Evolutionary conservation across 139 green algal genomes (phyloP), one percentile per base, ranked within the genome.

Genomic region (Micromonas commoda): DNA sequence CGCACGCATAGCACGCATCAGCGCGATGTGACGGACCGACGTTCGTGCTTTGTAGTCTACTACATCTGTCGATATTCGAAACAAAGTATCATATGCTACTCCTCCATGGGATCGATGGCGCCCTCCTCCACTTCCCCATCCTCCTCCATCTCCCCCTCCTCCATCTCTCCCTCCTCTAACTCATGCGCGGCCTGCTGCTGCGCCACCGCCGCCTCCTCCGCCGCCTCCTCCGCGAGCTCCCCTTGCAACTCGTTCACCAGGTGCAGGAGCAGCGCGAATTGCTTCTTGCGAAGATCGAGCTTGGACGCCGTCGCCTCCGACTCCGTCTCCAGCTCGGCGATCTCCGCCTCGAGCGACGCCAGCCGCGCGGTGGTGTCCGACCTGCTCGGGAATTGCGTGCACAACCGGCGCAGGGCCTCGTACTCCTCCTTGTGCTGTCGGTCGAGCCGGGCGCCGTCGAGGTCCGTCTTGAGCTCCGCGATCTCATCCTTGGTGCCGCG

Each of bases 201-300:
- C 24, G 64, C 33, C 21, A 21, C 38, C 1, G n/a, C 38, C 2
- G n/a, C 71, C 3, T 66, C 52, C 4, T 67, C 52, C 37, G 75
- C 9, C 52, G n/a, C 31, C 37, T 78, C 13, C 52, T 71, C 19
- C 52, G 1, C 68, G 26, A 32, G n/a, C 5, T 68, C 61, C 16
- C 5, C 61, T 29, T 13, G 20, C 61, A 68, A 20, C n/a, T 32
- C 61, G 61, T 68, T 32, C 16, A 90, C 85, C n/a, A 82, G 71
- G 70, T 88, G 85, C 45, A 91, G 70, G 32, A 91, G 83, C 71
- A 90, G 75, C 64, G 85, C 81, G 33, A 89, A 91, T 76, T 89
- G 85, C 77, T 90, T 89, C 19, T 81, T 82, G 5, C 82, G 71
- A 51, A 82, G 70, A 63, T 88, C 80, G 39, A 86, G 23, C 64